phyloP scores from a whole-genome alignment of 1,139 yeast species.

The Suhomyces anneliseae region DNA sequence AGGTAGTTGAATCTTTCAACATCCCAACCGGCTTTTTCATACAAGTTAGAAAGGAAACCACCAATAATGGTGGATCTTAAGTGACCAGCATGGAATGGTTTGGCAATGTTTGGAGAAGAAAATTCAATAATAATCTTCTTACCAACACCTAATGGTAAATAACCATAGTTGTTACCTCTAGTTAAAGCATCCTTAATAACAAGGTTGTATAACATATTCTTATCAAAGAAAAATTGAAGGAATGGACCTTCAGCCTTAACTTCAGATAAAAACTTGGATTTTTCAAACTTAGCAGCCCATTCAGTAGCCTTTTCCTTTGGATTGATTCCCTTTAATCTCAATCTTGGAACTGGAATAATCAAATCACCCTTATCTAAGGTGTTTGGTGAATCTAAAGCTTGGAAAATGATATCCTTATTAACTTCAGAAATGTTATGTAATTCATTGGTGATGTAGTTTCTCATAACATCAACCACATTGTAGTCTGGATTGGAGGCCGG shows the following conservation, averaged over 20 bases:
- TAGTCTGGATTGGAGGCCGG: slow-evolving; percentile 60
- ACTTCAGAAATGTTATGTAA: slow-evolving; percentile 73
- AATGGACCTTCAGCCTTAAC: slow-evolving; percentile 89
- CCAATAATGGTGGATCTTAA: slow-evolving; percentile 97
- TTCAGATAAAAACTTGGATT: slow-evolving; percentile 64
- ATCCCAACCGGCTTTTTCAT: slow-evolving; percentile 88
- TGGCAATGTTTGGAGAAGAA: slow-evolving; percentile 97
- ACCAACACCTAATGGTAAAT: slow-evolving; percentile 70
- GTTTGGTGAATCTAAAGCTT: slow-evolving; percentile 86
- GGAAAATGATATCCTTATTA: slow-evolving; percentile 65
- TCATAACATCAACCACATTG: slow-evolving; percentile 78
- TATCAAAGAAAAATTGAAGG: slow-evolving; percentile 82
- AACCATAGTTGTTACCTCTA: slow-evolving; percentile 66
- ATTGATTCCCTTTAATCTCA: slow-evolving; percentile 82
- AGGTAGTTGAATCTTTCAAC: slow-evolving; percentile 89
- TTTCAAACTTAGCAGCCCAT: slow-evolving; percentile 72
- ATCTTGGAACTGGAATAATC: slow-evolving; percentile 88
- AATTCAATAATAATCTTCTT: slow-evolving; percentile 83
- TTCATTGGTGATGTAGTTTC: slow-evolving; percentile 85
- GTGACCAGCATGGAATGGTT: slow-evolving; percentile 99
- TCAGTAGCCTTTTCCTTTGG: slow-evolving; percentile 83
- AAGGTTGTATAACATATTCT: slow-evolving; percentile 61
- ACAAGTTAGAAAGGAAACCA: slow-evolving; percentile 89
- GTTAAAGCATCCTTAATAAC: slow-evolving; percentile 72
- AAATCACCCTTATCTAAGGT: slow-evolving; percentile 91